Base-by-base conservation (phyloP, 2,329 filamentous ascomycete genomes). In the Clonostachys byssicola region DNA sequence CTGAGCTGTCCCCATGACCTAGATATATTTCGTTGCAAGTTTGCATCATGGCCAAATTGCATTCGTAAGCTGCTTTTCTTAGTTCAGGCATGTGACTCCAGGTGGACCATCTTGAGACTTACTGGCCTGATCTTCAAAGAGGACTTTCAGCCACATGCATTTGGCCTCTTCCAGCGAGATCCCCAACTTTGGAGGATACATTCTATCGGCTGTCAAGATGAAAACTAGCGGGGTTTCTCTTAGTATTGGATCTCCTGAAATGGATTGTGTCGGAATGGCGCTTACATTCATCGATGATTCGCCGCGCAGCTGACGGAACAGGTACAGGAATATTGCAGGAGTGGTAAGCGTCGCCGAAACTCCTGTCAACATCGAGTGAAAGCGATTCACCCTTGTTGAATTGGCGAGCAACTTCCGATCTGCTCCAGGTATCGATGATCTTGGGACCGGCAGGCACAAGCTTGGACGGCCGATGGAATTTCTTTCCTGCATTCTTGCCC, bases 401-500 rank as follows among this genome's bases (percentile, higher is more conserved):
- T 30, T 30, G 23, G 9, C 23, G 23, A 3, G 23, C 23, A 10
- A 30, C 23, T 10, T 10, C 5, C 23, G 23, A 30, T 30, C 33
- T 3, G 41, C 34, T n/a, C 36, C 43, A 4, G 40, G 42, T 14
- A 18, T n/a, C 42, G 16, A 35, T 6, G 33, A 16, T 17, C 23
- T 45, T n/a, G n/a, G 16, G 23, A 30, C 23, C 23, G 23, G 23
- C 23, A 6, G 17, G 36, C 12, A n/a, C 20, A 13, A 23, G 34
- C 17, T 45, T 42, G 12, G 54, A 54, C 6, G 36, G 48, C 14
- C 56, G 51, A 34, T 52, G 47, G 14, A 54, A 33, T 34, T 45
- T 52, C 45, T 56, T 54, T 12, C 55, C 55, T 3, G 44, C 47
- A 49, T 57, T 57, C 43, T 56, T 56, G 45, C 55, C 54, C 20